Base-by-base conservation (phyloP, 169 alveolate species). In the Toxoplasma gondii region DNA sequence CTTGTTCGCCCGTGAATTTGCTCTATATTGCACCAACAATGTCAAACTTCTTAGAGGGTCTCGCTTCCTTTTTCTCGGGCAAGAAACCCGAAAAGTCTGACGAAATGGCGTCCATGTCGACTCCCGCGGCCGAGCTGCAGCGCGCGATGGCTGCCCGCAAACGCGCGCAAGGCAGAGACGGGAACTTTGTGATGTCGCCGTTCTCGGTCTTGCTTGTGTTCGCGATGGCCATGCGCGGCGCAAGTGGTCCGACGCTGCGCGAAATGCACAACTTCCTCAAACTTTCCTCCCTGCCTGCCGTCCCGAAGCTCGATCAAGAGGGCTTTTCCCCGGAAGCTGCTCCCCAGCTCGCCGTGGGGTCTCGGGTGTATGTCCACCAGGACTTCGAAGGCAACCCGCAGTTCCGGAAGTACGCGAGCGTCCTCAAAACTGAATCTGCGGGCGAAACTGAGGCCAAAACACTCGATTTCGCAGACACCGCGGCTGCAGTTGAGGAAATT, bases 101-200 rank as follows among this genome's bases (percentile, higher is more conserved):
- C 86, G n/a, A 78, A 1, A 78, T 78, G 86, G 86, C n/a, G 39
- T 38, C 86, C 16, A 10, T 78, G 44, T 12, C 86, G 2, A n/a
- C 27, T 10, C 49, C 86, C 9, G 39, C 86, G 27, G 86, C 86
- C 4, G 86, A 36, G 22, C 86, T 78, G 39, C 86, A 78, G 49
- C 45, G 27, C 9, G 86, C 86, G 45, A 19, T 78, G 39, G 12
- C 9, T 4, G 86, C 86, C 29, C 86, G 86, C 43, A 19, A 16
- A 31, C 86, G 86, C 44, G 86, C 86, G 10, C 86, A 45, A 31
- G 94, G 53, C 24, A 82, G 31, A 54, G 83, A 92, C 31, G 88
- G 80, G 88, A 92, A 92, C 80, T 92, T 92, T 54, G 95, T 92
- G 41, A 83, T 82, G n/a, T 92, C 95, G n/a, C 95, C 95, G 31